phyloP scores from a whole-genome alignment of 345 rosid species.

The Salix caprea region DNA sequence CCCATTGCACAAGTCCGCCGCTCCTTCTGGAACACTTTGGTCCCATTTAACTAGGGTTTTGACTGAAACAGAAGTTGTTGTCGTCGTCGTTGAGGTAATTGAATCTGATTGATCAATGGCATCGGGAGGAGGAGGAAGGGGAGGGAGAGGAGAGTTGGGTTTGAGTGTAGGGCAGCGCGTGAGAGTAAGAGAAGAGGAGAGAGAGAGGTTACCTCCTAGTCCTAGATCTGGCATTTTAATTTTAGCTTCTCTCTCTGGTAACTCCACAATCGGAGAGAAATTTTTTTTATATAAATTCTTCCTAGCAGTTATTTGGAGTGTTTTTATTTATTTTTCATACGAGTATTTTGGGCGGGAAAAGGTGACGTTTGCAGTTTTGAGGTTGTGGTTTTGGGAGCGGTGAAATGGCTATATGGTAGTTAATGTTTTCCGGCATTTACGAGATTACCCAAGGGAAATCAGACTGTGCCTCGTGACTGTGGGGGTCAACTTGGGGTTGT shows the following conservation, averaged over 20 bases:
- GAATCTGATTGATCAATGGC: constrained; percentile 14
- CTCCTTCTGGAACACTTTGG: constrained; percentile 9
- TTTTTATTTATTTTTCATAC: background rate
- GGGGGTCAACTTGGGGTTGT: too few relatives aligned
- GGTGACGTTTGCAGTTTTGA: background rate
- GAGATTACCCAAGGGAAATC: background rate
- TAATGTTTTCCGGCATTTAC: background rate
- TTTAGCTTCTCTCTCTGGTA: background rate
- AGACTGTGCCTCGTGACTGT: too few relatives aligned
- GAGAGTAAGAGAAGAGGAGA: constrained; percentile 39
- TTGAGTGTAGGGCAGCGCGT: constrained; percentile 34
- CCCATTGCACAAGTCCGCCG: constrained; percentile 3
- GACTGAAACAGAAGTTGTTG: constrained; percentile 7
- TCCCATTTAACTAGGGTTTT: constrained; percentile 30
- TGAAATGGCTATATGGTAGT: background rate
- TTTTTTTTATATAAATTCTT: too few relatives aligned
- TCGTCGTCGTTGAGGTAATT: constrained; percentile 3
- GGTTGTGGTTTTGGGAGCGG: background rate
- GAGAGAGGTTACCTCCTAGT: constrained; percentile 22
- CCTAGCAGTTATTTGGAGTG: background rate
- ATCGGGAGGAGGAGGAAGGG: constrained; percentile 11
- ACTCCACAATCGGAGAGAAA: too few relatives aligned
- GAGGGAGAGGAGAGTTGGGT: constrained; percentile 6
- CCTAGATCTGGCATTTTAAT: constrained; percentile 56
- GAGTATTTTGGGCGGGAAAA: constrained; percentile 13